A percentile compares a stretch with the other conserved stretches of the same genome.
phyloP scores from a whole-genome alignment of 2,329 filamentous ascomycete genomes.

The Claviceps sp. region DNA sequence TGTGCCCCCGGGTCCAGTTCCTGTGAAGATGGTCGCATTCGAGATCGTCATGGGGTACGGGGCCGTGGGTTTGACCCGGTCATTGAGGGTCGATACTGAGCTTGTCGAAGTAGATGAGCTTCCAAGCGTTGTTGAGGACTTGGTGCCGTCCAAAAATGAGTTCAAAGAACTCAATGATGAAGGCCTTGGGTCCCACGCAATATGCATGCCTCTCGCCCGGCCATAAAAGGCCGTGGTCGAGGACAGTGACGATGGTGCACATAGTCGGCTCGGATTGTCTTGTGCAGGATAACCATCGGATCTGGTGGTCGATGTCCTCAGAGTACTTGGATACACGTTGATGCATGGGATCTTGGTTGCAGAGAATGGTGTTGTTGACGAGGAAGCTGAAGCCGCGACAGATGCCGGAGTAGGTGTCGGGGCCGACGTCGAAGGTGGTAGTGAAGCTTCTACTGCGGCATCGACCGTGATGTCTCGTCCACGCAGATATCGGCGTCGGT shows the following conservation, averaged over 20 bases:
- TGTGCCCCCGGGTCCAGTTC: background rate
- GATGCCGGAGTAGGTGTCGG: background rate
- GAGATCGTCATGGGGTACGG: background rate
- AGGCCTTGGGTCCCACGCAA: background rate
- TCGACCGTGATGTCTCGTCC: background rate
- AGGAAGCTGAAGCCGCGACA: background rate
- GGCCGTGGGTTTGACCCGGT: background rate
- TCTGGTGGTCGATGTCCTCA: background rate
- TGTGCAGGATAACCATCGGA: background rate
- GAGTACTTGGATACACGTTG: background rate
- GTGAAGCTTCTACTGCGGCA: background rate
- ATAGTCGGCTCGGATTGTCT: background rate
- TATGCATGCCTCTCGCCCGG: background rate
- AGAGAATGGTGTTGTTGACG: background rate
- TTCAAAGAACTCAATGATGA: background rate
- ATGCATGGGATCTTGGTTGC: background rate
- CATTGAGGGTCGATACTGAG: background rate
- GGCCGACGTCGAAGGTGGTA: background rate
- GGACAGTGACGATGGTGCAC: background rate
- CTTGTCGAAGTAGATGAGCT: background rate
- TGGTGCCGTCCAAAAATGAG: background rate
- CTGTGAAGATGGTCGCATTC: background rate
- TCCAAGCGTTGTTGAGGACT: background rate
- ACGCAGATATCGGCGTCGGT: background rate
- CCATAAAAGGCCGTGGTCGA: background rate